These are phyloP conservation scores for Basidiobolus meristosporus DNA, from an alignment of 371 early-diverging fungal genomes.

Conservation along the genomic window DNA sequence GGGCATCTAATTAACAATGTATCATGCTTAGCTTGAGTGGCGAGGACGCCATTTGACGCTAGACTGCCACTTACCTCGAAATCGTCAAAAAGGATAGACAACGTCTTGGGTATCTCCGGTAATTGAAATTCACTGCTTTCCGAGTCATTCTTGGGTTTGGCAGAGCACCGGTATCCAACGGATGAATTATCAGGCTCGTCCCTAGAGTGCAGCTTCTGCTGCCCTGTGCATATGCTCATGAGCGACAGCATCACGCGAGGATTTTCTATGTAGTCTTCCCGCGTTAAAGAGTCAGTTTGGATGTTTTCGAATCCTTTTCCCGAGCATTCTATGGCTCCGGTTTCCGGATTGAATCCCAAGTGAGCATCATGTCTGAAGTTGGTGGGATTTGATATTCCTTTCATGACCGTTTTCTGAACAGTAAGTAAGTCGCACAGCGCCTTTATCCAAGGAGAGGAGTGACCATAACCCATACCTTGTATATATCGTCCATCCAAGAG, in stretches of 20 bases:
- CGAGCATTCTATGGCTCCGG: constrained; percentile 77
- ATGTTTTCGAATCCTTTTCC: constrained; percentile 79
- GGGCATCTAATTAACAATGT: too few relatives aligned
- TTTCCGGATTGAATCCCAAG: constrained; percentile 68
- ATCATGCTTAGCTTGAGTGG: too few relatives aligned
- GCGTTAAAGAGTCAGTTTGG: constrained; percentile 75
- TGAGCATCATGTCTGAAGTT: constrained; percentile 74
- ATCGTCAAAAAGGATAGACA: constrained; percentile 2
- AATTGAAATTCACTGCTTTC: neutral
- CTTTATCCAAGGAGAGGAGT: too few relatives aligned
- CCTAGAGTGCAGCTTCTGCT: too few relatives aligned
- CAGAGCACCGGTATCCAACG: constrained; percentile 2
- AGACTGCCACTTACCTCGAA: too few relatives aligned
- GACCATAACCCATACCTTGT: too few relatives aligned
- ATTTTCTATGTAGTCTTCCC: constrained; percentile 87
- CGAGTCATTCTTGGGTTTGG: neutral
- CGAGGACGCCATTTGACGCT: too few relatives aligned
- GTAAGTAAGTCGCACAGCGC: too few relatives aligned
- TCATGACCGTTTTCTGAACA: constrained; percentile 15
- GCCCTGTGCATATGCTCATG: constrained; percentile 83
- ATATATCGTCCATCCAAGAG: constrained; percentile 90
- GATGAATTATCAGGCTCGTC: constrained; percentile 21
- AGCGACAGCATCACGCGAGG: constrained; percentile 95
- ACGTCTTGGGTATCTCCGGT: constrained; percentile 1
- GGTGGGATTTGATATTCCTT: constrained; percentile 58